phyloP scores from a whole-genome alignment of 805 yeast species.

The Ogataea saltuana region DNA sequence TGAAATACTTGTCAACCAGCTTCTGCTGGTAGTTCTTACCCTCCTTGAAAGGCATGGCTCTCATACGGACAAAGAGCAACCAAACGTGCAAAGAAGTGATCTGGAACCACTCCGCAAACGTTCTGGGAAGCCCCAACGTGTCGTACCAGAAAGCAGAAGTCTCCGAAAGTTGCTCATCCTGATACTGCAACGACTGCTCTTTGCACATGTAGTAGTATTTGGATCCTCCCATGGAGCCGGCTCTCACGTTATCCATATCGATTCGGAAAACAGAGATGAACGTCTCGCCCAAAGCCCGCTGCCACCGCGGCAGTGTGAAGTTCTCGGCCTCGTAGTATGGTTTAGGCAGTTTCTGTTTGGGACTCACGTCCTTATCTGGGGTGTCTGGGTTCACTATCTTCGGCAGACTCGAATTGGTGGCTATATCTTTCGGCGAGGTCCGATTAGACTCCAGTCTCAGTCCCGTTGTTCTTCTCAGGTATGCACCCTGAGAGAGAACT shows the following conservation, averaged over 20 bases:
- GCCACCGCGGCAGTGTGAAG: constrained; percentile 46
- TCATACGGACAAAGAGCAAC: constrained; percentile 92
- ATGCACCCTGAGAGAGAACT: background rate
- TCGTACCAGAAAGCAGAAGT: constrained; percentile 85
- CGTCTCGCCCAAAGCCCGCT: constrained; percentile 62
- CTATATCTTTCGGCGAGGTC: constrained; percentile 32
- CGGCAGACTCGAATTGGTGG: constrained; percentile 37
- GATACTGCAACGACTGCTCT: constrained; percentile 75
- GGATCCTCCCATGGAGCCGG: constrained; percentile 94
- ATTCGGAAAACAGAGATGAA: constrained; percentile 62
- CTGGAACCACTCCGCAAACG: constrained; percentile 97
- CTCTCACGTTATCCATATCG: constrained; percentile 89
- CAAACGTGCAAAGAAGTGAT: constrained; percentile 88
- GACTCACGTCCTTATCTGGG: constrained; percentile 38
- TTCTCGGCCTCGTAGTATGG: constrained; percentile 34
- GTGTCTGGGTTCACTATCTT: constrained; percentile 36
- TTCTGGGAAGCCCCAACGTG: constrained; percentile 75
- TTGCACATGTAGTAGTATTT: constrained; percentile 85
- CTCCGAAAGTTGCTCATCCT: constrained; percentile 67
- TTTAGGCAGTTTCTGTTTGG: constrained; percentile 33
- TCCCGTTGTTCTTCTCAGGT: background rate
- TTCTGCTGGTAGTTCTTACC: constrained; percentile 91
- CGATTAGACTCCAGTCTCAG: constrained; percentile 14
- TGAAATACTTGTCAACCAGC: constrained; percentile 82
- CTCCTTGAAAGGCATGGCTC: constrained; percentile 90